These are phyloP conservation scores for Primulina tabacum DNA, from an alignment of 257 asterid species.

Conservation along the genomic window DNA sequence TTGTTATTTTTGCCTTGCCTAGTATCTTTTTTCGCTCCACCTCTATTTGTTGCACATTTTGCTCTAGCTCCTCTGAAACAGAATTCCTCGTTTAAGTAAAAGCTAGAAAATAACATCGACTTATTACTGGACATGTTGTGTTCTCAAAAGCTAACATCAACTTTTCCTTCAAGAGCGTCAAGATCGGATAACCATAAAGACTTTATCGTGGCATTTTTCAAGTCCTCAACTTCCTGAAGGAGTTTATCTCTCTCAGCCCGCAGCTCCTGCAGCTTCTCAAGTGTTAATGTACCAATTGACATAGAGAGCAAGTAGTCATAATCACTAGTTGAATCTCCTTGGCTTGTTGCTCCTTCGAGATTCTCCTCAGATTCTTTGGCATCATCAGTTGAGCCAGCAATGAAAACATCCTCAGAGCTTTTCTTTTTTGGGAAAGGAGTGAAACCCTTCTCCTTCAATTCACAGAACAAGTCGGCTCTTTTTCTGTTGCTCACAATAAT, in stretches of 20 bases:
- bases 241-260: conserved; percentile 67
- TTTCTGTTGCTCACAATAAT: conserved; percentile 84
- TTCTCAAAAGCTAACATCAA: conserved; percentile 50
- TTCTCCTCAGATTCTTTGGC: conserved; percentile 64
- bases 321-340: conserved; percentile 65
- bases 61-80: conserved; percentile 65
- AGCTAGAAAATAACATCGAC: neutral
- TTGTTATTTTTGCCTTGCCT: conserved; percentile 30
- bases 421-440: conserved; percentile 80
- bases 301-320: conserved; percentile 82
- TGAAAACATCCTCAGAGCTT: conserved; percentile 43
- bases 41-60: conserved; percentile 42
- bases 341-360: conserved; percentile 32
- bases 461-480: conserved; percentile 71
- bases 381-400: conserved; percentile 66
- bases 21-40: conserved; percentile 34
- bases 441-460: conserved; percentile 80
- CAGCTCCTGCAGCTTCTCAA: conserved; percentile 72
- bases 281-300: conserved; percentile 81
- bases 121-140: neutral
- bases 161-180: conserved; percentile 61
- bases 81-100: conserved; percentile 4
- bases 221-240: conserved; percentile 52
- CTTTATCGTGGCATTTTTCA: conserved; percentile 61
- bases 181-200: conserved; percentile 79